Conservation (phyloP, 345 rosid genomes). For the Boechera divaricarpa region DNA sequence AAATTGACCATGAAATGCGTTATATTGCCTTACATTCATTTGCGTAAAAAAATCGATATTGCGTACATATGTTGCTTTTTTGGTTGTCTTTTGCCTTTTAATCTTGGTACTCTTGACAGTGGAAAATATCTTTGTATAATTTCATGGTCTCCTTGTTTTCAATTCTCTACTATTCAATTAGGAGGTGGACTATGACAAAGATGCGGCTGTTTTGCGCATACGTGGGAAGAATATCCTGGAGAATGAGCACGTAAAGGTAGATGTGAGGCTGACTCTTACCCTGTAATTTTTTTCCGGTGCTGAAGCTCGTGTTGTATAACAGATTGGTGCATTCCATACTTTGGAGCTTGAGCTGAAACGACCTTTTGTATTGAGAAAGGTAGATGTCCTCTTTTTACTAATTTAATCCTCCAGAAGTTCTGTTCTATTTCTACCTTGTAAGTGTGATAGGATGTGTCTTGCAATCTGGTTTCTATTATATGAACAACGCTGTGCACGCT, state of each 20-base stretch:
- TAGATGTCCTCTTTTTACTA: slow-evolving; percentile 26
- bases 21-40: not conserved
- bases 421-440: slow-evolving; percentile 19
- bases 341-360: slow-evolving; percentile 83
- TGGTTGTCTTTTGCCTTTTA: slow-evolving; percentile 9
- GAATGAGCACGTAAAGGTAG: slow-evolving; percentile 90
- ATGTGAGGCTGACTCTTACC: slow-evolving; percentile 18
- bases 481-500: not conserved
- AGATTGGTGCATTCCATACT: slow-evolving; percentile 97
- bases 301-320: slow-evolving; percentile 33
- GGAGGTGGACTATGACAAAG: slow-evolving; percentile 89
- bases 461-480: slow-evolving; percentile 11
- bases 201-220: slow-evolving; percentile 72
- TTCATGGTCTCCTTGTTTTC: slow-evolving; percentile 14
- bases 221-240: slow-evolving; percentile 88
- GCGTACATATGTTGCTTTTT: slow-evolving; percentile 11
- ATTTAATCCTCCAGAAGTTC: not conserved
- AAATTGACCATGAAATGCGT: not conserved
- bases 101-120: not conserved
- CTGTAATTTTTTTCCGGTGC: not conserved
- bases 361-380: slow-evolving; percentile 91
- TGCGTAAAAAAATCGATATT: not conserved
- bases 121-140: slow-evolving; percentile 9
- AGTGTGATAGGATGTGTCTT: slow-evolving; percentile 1
- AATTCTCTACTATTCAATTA: slow-evolving; percentile 31